Percentiles rank a stretch among this genome's conserved stretches.
Conservation (phyloP, 805 yeast genomes). For the Lipomyces lipofer region DNA sequence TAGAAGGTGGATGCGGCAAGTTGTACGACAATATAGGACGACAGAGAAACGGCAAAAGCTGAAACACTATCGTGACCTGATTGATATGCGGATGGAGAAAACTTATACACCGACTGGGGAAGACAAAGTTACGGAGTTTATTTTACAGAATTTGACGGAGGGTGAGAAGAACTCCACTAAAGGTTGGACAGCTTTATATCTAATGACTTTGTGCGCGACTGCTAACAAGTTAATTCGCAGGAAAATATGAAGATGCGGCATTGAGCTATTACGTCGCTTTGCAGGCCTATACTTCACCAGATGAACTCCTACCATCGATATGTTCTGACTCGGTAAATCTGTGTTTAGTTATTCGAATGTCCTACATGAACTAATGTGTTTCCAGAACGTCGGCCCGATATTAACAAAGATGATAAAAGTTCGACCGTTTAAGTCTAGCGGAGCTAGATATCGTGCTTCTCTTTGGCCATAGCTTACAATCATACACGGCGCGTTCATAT, state of each 20-base stretch:
- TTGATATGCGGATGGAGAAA: constrained; percentile 11
- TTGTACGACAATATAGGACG: constrained; percentile 53
- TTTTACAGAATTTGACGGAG: constrained; percentile 8
- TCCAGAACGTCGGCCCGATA: constrained; percentile 19
- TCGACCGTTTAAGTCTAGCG: constrained; percentile 15
- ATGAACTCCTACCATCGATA: constrained; percentile 61
- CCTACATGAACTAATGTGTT: background rate
- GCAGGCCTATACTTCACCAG: constrained; percentile 90
- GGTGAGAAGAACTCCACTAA: constrained; percentile 6
- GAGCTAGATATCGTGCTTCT: constrained; percentile 4
- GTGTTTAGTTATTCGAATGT: background rate
- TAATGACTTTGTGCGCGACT: too few relatives aligned
- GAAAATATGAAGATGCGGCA: constrained; percentile 69
- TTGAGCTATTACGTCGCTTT: constrained; percentile 90
- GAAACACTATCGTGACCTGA: constrained; percentile 4
- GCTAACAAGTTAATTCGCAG: constrained; percentile 40
- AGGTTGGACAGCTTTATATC: background rate
- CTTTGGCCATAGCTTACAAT: background rate
- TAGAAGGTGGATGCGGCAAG: constrained; percentile 70
- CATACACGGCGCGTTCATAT: background rate
- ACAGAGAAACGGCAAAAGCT: constrained; percentile 5
- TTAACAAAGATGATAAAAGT: constrained; percentile 9
- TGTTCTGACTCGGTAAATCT: constrained; percentile 12
- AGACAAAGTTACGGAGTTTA: constrained; percentile 1
- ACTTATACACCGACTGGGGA: background rate